A percentile compares a stretch with the other conserved stretches of the same genome.
phyloP scores from a whole-genome alignment of 495 filamentous ascomycete genomes.

The Hypomontagnella submonticulosa region DNA sequence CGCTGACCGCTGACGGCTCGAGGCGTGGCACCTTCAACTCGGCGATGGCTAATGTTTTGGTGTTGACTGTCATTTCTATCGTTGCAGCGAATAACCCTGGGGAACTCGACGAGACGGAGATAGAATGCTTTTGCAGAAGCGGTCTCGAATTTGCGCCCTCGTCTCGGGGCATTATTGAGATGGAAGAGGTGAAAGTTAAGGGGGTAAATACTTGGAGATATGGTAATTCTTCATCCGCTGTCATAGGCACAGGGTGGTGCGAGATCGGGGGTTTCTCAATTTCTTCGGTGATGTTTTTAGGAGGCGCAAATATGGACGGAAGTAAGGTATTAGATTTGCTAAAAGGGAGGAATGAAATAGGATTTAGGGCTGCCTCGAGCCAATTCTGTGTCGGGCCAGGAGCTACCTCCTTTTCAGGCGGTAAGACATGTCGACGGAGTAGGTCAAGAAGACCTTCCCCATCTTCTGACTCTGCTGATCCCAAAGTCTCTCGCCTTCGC shows the following conservation, averaged over 20 bases:
- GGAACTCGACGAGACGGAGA: slow-evolving; percentile 51
- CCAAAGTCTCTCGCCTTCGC: slow-evolving; percentile 6
- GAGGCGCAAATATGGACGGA: slow-evolving; percentile 24
- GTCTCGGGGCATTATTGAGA: slow-evolving; percentile 52
- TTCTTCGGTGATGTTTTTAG: slow-evolving; percentile 10
- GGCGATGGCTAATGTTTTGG: slow-evolving; percentile 51
- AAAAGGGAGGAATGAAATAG: slow-evolving; percentile 63
- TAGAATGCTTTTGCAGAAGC: slow-evolving; percentile 54
- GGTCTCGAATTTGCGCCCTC: slow-evolving; percentile 40
- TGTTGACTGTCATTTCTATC: slow-evolving; percentile 61
- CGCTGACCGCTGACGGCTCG: slow-evolving; percentile 53
- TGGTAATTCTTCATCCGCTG: slow-evolving; percentile 63
- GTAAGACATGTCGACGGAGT: slow-evolving; percentile 52
- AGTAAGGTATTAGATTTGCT: slow-evolving; percentile 42
- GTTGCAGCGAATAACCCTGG: slow-evolving; percentile 58
- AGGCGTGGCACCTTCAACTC: slow-evolving; percentile 55
- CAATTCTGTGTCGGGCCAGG: slow-evolving; percentile 45
- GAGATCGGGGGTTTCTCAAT: slow-evolving; percentile 53
- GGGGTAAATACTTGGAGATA: slow-evolving; percentile 68
- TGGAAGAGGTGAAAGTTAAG: slow-evolving; percentile 61
- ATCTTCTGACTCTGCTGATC: slow-evolving; percentile 41
- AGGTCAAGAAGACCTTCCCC: slow-evolving; percentile 50
- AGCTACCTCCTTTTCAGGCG: slow-evolving; percentile 44
- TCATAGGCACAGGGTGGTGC: slow-evolving; percentile 63
- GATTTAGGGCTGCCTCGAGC: slow-evolving; percentile 56